Evolutionary conservation across 1,139 yeast species (phyloP).

Genomic region (Candida dubliniensis): DNA sequence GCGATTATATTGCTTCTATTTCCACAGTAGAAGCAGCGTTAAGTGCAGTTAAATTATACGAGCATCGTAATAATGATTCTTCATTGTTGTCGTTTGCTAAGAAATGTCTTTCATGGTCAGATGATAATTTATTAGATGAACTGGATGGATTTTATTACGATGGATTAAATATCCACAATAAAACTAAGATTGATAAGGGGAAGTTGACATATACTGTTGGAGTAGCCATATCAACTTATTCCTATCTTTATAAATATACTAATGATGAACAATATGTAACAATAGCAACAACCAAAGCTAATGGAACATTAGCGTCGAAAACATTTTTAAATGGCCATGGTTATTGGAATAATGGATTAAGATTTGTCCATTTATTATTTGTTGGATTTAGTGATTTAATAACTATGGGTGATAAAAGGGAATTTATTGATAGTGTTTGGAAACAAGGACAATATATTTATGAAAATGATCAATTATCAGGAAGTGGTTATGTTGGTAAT

Average conservation of each 20-base stretch:
- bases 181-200: constrained; percentile 23
- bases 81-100: constrained; percentile 24
- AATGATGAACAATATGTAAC: constrained; percentile 17
- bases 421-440: constrained; percentile 18
- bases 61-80: constrained; percentile 17
- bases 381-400: constrained; percentile 26
- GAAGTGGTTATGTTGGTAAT: constrained; percentile 7
- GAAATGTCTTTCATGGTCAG: constrained; percentile 24
- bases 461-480: constrained; percentile 22
- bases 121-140: constrained; percentile 24
- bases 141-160: constrained; percentile 26
- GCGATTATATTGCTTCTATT: constrained; percentile 31
- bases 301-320: constrained; percentile 20
- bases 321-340: constrained; percentile 24
- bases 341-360: constrained; percentile 28
- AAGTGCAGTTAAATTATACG: constrained; percentile 29
- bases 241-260: constrained; percentile 23
- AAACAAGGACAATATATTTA: constrained; percentile 25
- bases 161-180: constrained; percentile 18
- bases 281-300: constrained; percentile 9
- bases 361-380: constrained; percentile 26
- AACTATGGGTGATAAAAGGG: constrained; percentile 11
- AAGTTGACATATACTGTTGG: constrained; percentile 41
- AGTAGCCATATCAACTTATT: constrained; percentile 30
- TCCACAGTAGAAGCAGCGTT: constrained; percentile 36